Conservation (phyloP, 306 rosid genomes). For the Coriaria nepalensis region DNA sequence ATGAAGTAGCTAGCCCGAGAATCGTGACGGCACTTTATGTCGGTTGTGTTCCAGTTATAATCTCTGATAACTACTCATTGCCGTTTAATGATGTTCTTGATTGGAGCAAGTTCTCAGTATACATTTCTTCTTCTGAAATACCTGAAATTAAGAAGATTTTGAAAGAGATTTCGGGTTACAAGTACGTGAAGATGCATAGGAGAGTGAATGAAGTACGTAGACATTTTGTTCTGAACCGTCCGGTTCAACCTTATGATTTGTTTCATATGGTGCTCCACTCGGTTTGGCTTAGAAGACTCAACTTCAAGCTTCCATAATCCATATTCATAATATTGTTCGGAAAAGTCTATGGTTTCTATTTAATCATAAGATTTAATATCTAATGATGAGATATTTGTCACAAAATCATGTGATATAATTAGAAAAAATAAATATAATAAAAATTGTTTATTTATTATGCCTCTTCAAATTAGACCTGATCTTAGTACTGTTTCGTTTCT, state of each 20-base stretch:
- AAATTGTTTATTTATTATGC: no score
- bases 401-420: no score
- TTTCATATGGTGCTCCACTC: slow-evolving; percentile 74
- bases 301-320: slow-evolving; percentile 15
- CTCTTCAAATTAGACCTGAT: no score
- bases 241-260: slow-evolving; percentile 54
- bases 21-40: slow-evolving; percentile 55
- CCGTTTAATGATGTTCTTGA: slow-evolving; percentile 73
- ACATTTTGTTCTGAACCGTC: slow-evolving; percentile 56
- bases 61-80: slow-evolving; percentile 37
- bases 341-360: no score
- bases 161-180: slow-evolving; percentile 20
- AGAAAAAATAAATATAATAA: no score
- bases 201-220: slow-evolving; percentile 29
- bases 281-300: slow-evolving; percentile 49
- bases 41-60: slow-evolving; percentile 62
- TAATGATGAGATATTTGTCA: no score
- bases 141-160: slow-evolving; percentile 43
- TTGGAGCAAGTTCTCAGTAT: slow-evolving; percentile 52
- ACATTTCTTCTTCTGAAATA: slow-evolving; percentile 33
- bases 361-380: no score
- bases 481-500: no score
- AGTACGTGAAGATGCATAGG: slow-evolving; percentile 32
- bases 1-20: slow-evolving; percentile 80
- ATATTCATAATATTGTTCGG: neutral